Evolutionary conservation across 352 stramenopile genomes (phyloP), one percentile per base, ranked within the genome.

Genomic region (Phytophthora tentaculata): DNA sequence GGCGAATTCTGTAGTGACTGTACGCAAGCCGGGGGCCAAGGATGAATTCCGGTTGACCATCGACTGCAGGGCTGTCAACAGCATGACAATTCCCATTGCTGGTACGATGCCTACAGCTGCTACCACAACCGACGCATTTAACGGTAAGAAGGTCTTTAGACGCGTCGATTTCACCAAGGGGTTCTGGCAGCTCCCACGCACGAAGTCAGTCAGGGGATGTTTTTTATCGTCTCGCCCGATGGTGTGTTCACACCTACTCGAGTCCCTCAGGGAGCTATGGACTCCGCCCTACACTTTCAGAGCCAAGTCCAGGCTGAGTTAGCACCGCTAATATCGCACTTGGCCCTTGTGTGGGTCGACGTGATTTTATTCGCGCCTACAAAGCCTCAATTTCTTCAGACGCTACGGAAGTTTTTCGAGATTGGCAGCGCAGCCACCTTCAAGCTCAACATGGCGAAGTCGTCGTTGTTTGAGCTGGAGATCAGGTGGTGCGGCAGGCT

Each of bases 291-390:
- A n/a, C n/a, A n/a, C n/a, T n/a, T n/a, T n/a, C n/a, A n/a, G n/a
- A n/a, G n/a, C n/a, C 35, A 43, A 17, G 8, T n/a, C 8, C 35
- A 35, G 17, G 17, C 24, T 4, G 47, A 44, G 22, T 23, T 73
- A 17, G 39, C 39, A 14, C 54, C 26, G 0, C 29, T 73, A 5
- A 44, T 79, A 8, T 44, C 58, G 1, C 48, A 73, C 14, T 50
- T 35, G 1, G 45, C 48, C 1, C n/a, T 79, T 1, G 67, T 76
- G 10, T 78, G 71, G 59, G 69, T 26, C 45, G 71, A 78, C 47
- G 58, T 69, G 3, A 58, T 74, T 14, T 9, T 79, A 4, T 79
- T 63, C 12, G 60, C 47, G 1, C 45, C 22, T 1, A 53, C 22
- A 1, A 3, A 39, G 3, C 12, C 19, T 2, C 54, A 48, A 19